Conservation (phyloP, 768 basidiomycete species). For the Melanogaster broomeanus region DNA sequence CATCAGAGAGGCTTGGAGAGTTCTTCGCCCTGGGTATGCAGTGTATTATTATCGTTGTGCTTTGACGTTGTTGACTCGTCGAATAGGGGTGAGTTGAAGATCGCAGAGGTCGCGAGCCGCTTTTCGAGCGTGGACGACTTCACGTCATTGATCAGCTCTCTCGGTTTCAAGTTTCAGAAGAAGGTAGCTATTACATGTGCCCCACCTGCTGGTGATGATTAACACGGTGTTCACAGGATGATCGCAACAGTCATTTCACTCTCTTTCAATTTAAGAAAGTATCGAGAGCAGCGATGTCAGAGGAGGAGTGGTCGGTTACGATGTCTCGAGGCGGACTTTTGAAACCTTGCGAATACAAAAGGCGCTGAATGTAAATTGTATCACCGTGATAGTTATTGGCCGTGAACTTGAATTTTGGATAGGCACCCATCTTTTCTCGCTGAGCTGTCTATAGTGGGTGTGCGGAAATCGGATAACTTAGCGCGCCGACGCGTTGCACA, state of each 20-base stretch:
- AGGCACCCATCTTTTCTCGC: too few species aligned
- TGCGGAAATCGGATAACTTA: too few species aligned
- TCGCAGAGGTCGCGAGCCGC: slow-evolving; percentile 89
- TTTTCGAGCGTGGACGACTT: slow-evolving; percentile 73
- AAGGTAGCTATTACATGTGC: slow-evolving; percentile 49
- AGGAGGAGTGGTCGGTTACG: slow-evolving; percentile 63
- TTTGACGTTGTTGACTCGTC: slow-evolving; percentile 8
- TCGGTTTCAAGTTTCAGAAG: slow-evolving; percentile 72
- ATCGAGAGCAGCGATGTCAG: slow-evolving; percentile 43
- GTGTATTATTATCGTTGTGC: neutral
- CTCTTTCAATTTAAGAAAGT: slow-evolving; percentile 79
- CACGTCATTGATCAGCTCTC: slow-evolving; percentile 53
- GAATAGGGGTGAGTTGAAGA: slow-evolving; percentile 73
- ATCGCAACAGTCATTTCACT: slow-evolving; percentile 81
- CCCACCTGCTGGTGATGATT: neutral
- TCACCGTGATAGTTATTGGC: too few species aligned
- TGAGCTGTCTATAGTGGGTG: too few species aligned
- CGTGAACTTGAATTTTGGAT: too few species aligned
- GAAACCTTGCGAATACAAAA: slow-evolving; percentile 93
- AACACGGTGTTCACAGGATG: slow-evolving; percentile 52
- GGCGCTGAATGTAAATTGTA: slow-evolving; percentile 49
- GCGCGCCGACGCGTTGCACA: too few species aligned
- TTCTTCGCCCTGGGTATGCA: slow-evolving; percentile 79
- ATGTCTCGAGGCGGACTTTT: slow-evolving; percentile 56
- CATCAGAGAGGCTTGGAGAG: slow-evolving; percentile 85